Percentiles rank a stretch among this genome's conserved stretches.
Evolutionary conservation across 176 grass and related monocot genomes (phyloP).

Genomic region (Musa beccarii): DNA sequence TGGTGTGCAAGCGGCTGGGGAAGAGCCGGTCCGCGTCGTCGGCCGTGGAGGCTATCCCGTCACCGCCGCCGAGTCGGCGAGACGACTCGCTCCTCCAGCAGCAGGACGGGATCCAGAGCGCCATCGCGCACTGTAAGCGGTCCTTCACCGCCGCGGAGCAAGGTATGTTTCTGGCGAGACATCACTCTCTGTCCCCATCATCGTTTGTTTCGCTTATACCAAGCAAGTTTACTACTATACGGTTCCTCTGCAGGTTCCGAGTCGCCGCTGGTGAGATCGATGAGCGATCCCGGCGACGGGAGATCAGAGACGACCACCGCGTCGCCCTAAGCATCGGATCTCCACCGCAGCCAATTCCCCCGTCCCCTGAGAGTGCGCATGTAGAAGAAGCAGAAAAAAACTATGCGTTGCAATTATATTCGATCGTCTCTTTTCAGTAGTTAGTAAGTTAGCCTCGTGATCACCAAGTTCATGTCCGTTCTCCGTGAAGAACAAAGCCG

Average conservation of each 20-base stretch:
- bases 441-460: no score
- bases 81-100: conserved; percentile 77
- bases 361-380: no score
- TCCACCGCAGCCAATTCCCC: no score
- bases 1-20: conserved; percentile 28
- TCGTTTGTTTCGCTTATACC: background rate
- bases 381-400: no score
- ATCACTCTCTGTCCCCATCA: background rate
- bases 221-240: background rate
- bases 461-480: no score
- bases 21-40: conserved; percentile 60
- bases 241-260: conserved; percentile 34
- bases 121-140: conserved; percentile 95
- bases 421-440: no score
- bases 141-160: conserved; percentile 41
- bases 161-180: background rate
- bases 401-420: no score
- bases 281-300: conserved; percentile 50
- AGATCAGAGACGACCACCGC: no score
- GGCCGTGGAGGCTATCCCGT: conserved; percentile 21
- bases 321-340: no score
- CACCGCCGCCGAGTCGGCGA: conserved; percentile 24
- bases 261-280: conserved; percentile 37
- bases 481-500: no score
- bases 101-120: conserved; percentile 91